phyloP scores from a whole-genome alignment of 345 rosid genomes.

The Syzygium jambos region DNA sequence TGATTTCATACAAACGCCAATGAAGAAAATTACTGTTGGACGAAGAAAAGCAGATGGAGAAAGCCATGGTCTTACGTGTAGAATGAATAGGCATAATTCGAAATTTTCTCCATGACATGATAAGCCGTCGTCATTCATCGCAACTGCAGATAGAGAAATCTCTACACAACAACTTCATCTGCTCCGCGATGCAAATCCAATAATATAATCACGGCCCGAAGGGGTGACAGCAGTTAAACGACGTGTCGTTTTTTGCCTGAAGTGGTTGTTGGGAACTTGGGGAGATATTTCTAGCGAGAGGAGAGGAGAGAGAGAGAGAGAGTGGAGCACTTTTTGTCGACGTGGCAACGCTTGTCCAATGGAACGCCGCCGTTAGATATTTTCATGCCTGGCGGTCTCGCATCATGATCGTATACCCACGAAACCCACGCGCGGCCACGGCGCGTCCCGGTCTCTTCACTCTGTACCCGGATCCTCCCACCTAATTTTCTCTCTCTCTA shows the following conservation, averaged over 20 bases:
- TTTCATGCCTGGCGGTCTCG: neutral
- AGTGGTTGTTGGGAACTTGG: neutral
- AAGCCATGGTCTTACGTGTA: neutral
- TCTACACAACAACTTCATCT: conserved; percentile 1
- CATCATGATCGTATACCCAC: no score
- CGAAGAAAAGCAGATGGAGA: neutral
- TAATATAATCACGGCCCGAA: neutral
- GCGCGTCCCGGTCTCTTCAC: neutral
- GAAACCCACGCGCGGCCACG: neutral
- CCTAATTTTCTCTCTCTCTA: no score
- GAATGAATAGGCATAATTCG: neutral
- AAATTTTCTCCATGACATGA: neutral
- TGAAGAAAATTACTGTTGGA: neutral
- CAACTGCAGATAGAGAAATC: neutral
- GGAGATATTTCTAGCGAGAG: neutral
- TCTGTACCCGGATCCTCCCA: neutral
- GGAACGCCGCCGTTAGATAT: neutral
- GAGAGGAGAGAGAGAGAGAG: neutral
- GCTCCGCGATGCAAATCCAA: neutral
- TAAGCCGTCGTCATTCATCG: neutral
- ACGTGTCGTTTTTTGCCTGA: neutral
- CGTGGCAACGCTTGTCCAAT: neutral
- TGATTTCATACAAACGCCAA: no score
- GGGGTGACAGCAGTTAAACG: neutral
- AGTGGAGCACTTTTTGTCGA: neutral